Evolutionary conservation across 1,284 basidiomycete species (phyloP).

Genomic region (Gymnopus androsaceus): DNA sequence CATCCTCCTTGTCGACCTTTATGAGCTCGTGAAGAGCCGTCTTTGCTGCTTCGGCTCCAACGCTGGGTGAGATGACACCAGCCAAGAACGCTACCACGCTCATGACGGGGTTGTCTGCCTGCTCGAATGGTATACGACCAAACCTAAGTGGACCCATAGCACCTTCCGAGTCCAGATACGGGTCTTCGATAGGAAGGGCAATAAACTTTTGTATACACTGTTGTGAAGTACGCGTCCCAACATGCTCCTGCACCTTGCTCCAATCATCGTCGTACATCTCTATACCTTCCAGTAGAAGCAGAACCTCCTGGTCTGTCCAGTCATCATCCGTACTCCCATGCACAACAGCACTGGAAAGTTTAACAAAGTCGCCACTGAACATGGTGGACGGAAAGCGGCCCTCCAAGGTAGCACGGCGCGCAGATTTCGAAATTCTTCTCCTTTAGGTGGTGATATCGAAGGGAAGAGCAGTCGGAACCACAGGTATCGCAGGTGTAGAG

Average conservation of each 20-base stretch:
- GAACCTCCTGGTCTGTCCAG: constrained; percentile 92
- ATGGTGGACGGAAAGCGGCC: constrained; percentile 95
- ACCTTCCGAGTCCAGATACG: constrained; percentile 75
- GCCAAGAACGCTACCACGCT: constrained; percentile 97
- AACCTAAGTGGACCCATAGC: constrained; percentile 82
- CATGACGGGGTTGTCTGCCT: constrained; percentile 97
- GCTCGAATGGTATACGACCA: constrained; percentile 85
- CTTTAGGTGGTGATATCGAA: constrained; percentile 93
- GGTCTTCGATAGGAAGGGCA: constrained; percentile 95
- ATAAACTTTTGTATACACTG: constrained; percentile 97
- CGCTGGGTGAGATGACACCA: constrained; percentile 86
- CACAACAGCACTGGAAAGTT: constrained; percentile 61
- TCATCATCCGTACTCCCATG: constrained; percentile 60
- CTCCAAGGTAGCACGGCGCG: constrained; percentile 89
- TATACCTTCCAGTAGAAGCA: constrained; percentile 89
- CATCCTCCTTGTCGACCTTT: constrained; percentile 48
- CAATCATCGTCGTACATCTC: constrained; percentile 99
- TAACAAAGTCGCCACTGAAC: constrained; percentile 98
- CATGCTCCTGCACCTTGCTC: constrained; percentile 90
- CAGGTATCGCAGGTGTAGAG: constrained; percentile 91
- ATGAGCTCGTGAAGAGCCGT: constrained; percentile 83
- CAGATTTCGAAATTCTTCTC: constrained; percentile 91
- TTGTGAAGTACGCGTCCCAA: constrained; percentile 87
- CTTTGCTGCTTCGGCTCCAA: constrained; percentile 93
- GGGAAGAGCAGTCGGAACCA: constrained; percentile 86